Evolutionary conservation across 2,329 filamentous ascomycete genomes (phyloP).

Genomic region (Penicillium sclerotiorum): DNA sequence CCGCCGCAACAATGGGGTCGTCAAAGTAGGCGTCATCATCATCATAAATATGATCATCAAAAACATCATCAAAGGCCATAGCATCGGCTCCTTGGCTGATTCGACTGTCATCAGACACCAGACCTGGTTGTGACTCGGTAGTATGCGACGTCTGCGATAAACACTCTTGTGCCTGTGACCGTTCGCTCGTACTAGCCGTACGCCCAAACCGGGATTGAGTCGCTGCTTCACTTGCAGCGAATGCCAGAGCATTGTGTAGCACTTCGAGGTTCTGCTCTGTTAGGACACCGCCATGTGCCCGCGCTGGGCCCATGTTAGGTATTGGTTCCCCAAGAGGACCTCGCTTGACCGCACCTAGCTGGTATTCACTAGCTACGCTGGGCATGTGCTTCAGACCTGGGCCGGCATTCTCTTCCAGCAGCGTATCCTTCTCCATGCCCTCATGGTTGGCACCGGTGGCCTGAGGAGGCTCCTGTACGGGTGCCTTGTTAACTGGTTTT

Average conservation of each 20-base stretch:
- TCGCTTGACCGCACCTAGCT: slow-evolving; percentile 25
- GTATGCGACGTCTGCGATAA: slow-evolving; percentile 38
- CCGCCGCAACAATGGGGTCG: slow-evolving; percentile 89
- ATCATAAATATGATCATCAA: slow-evolving; percentile 58
- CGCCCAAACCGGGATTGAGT: slow-evolving; percentile 75
- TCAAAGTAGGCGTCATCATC: slow-evolving; percentile 74
- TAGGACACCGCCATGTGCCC: slow-evolving; percentile 41
- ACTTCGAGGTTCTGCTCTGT: slow-evolving; percentile 64
- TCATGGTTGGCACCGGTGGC: slow-evolving; percentile 8
- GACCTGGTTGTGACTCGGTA: slow-evolving; percentile 45
- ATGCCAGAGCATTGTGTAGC: slow-evolving; percentile 82
- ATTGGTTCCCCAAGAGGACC: slow-evolving; percentile 30
- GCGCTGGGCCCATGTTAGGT: slow-evolving; percentile 38
- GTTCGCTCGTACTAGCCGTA: slow-evolving; percentile 53
- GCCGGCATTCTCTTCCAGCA: slow-evolving; percentile 9
- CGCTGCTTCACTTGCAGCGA: slow-evolving; percentile 76
- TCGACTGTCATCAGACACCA: slow-evolving; percentile 54
- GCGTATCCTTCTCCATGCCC: slow-evolving; percentile 17
- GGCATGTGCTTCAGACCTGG: slow-evolving; percentile 36
- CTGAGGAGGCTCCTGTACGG: slow-evolving; percentile 11
- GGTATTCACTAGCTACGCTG: slow-evolving; percentile 40
- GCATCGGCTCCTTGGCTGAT: slow-evolving; percentile 50
- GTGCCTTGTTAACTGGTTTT: slow-evolving; percentile 28
- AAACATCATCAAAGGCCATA: slow-evolving; percentile 41
- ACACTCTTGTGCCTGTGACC: slow-evolving; percentile 39